Conservation (phyloP, 805 yeast species). For the Zygoascus bituminiphila region DNA sequence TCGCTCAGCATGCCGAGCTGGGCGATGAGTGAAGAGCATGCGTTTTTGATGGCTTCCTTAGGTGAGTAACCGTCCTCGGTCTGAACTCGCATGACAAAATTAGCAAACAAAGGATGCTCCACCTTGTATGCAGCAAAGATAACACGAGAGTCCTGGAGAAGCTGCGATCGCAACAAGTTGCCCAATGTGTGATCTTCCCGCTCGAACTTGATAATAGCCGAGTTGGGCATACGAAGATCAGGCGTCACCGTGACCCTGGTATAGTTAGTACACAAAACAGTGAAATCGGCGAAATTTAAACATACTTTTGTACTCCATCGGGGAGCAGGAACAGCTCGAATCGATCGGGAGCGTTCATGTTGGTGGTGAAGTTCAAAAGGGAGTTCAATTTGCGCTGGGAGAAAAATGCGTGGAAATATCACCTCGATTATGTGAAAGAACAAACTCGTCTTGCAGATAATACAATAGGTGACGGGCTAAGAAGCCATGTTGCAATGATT, state of each 20-base stretch:
- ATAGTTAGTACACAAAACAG: background rate
- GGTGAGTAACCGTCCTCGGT: conserved; percentile 95
- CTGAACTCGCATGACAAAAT: conserved; percentile 87
- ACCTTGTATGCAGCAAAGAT: conserved; percentile 95
- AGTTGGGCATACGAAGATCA: conserved; percentile 91
- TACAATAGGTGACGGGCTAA: too few species aligned
- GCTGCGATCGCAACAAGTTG: conserved; percentile 77
- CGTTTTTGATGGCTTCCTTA: conserved; percentile 78
- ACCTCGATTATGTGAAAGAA: too few species aligned
- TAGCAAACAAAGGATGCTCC: conserved; percentile 96
- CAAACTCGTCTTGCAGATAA: too few species aligned
- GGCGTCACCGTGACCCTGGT: conserved; percentile 72
- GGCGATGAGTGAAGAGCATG: conserved; percentile 74
- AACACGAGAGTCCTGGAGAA: conserved; percentile 80
- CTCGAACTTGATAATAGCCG: conserved; percentile 86
- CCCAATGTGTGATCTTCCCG: conserved; percentile 98
- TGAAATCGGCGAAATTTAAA: conserved; percentile 12
- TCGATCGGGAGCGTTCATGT: conserved; percentile 98
- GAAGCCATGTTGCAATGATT: too few species aligned
- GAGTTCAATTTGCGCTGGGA: too few species aligned
- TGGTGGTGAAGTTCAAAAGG: conserved; percentile 1
- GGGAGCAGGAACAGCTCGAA: conserved; percentile 93
- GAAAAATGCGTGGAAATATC: too few species aligned
- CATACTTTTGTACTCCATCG: conserved; percentile 93
- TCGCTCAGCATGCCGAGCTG: conserved; percentile 67